A percentile compares a stretch with the other conserved stretches of the same genome.
phyloP scores from a whole-genome alignment of 805 yeast genomes.

The Candida fluviatilis region DNA sequence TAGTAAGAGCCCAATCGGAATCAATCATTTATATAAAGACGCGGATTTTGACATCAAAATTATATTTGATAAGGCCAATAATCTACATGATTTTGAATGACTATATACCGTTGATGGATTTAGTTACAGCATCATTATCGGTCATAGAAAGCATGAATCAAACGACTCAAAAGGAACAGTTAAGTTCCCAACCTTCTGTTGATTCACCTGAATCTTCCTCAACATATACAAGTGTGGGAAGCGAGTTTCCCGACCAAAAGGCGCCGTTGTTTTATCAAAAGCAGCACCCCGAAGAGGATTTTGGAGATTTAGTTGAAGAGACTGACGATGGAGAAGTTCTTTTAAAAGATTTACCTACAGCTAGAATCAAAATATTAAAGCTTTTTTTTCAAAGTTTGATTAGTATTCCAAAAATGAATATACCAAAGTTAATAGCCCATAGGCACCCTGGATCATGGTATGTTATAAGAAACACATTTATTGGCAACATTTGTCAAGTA shows the following conservation, averaged over 20 bases:
- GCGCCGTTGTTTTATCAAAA: constrained; percentile 26
- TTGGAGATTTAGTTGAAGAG: constrained; percentile 20
- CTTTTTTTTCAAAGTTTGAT: constrained; percentile 25
- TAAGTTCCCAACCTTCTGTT: not conserved
- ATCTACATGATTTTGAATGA: constrained; percentile 29
- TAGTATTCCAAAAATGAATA: constrained; percentile 28
- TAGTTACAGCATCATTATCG: constrained; percentile 22
- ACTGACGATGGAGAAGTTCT: constrained; percentile 12
- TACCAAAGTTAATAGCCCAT: constrained; percentile 32
- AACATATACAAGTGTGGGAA: constrained; percentile 5
- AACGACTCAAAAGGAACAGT: not conserved
- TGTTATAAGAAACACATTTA: constrained; percentile 28
- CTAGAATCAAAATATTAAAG: constrained; percentile 20
- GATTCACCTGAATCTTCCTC: constrained; percentile 11
- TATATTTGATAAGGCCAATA: constrained; percentile 31
- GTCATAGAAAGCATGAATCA: constrained; percentile 8
- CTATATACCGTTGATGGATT: constrained; percentile 21
- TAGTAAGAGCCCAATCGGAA: constrained; percentile 32
- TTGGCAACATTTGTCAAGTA: constrained; percentile 27
- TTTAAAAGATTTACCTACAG: constrained; percentile 18
- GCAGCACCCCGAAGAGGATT: constrained; percentile 28
- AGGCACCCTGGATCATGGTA: constrained; percentile 41
- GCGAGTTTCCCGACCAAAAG: constrained; percentile 14
- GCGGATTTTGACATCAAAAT: constrained; percentile 28
- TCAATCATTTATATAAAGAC: constrained; percentile 36